phyloP scores from a whole-genome alignment of 768 basidiomycete species.

The Trametes cingulata region DNA sequence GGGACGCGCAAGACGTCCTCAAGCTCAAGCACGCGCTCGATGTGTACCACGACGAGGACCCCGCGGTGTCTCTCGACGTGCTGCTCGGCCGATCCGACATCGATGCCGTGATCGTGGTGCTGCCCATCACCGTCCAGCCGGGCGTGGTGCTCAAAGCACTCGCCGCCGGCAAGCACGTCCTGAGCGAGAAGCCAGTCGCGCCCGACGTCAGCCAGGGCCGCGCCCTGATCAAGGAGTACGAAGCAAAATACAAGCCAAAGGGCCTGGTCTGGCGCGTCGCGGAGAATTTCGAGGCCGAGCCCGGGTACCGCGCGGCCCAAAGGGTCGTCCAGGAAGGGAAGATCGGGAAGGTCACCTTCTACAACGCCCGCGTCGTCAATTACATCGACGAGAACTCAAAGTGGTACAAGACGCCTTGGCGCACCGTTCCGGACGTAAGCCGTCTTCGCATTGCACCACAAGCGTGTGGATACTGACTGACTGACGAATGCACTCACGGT shows the following conservation, averaged over 20 bases:
- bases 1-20: conserved; percentile 43
- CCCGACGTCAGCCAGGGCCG: conserved; percentile 65
- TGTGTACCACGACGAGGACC: conserved; percentile 57
- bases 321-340: conserved; percentile 55
- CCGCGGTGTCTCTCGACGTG: conserved; percentile 49
- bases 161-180: conserved; percentile 81
- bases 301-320: conserved; percentile 51
- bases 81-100: conserved; percentile 73
- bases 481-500: neutral
- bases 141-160: conserved; percentile 61
- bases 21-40: conserved; percentile 43
- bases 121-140: conserved; percentile 80
- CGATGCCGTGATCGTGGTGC: conserved; percentile 67
- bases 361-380: conserved; percentile 54
- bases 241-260: conserved; percentile 61
- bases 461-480: neutral
- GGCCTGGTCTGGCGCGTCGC: conserved; percentile 80
- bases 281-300: conserved; percentile 75
- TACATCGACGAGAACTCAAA: conserved; percentile 62
- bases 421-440: conserved; percentile 75
- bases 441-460: neutral
- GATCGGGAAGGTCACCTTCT: conserved; percentile 73
- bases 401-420: conserved; percentile 84
- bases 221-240: conserved; percentile 66
- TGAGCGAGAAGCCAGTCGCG: conserved; percentile 88